A percentile compares a stretch with the other conserved stretches of the same genome.
Conservation (phyloP, 805 yeast species). For the Yarrowia osloensis region DNA sequence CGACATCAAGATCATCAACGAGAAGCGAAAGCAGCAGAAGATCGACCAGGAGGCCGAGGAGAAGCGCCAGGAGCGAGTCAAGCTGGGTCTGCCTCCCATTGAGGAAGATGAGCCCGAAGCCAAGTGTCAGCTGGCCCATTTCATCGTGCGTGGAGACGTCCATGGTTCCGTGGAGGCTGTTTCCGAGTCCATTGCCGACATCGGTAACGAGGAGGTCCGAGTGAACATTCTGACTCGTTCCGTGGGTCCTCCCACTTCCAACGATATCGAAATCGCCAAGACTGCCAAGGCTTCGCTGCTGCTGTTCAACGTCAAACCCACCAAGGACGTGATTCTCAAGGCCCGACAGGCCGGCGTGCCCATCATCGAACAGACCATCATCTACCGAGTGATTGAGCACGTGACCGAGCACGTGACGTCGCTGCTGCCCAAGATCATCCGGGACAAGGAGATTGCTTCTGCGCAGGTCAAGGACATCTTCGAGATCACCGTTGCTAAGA, state of each 20-base stretch:
- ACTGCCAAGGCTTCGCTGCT: constrained; percentile 71
- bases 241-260: constrained; percentile 74
- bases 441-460: constrained; percentile 64
- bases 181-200: constrained; percentile 68
- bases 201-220: constrained; percentile 86
- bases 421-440: constrained; percentile 64
- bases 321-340: constrained; percentile 59
- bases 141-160: constrained; percentile 86
- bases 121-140: constrained; percentile 42
- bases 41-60: constrained; percentile 56
- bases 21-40: constrained; percentile 54
- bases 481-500: constrained; percentile 56
- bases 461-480: constrained; percentile 73
- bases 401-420: constrained; percentile 66
- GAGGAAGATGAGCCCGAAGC: constrained; percentile 45
- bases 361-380: constrained; percentile 70
- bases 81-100: constrained; percentile 59
- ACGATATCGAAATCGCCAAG: constrained; percentile 67
- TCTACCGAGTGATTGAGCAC: constrained; percentile 83
- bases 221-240: constrained; percentile 69
- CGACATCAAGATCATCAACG: constrained; percentile 71
- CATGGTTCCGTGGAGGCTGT: constrained; percentile 95
- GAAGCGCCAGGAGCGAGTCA: constrained; percentile 56
- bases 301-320: constrained; percentile 72
- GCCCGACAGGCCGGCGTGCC: constrained; percentile 61